Evolutionary conservation across 2,329 filamentous ascomycete species (phyloP).

Genomic region (Xylaria sp.): DNA sequence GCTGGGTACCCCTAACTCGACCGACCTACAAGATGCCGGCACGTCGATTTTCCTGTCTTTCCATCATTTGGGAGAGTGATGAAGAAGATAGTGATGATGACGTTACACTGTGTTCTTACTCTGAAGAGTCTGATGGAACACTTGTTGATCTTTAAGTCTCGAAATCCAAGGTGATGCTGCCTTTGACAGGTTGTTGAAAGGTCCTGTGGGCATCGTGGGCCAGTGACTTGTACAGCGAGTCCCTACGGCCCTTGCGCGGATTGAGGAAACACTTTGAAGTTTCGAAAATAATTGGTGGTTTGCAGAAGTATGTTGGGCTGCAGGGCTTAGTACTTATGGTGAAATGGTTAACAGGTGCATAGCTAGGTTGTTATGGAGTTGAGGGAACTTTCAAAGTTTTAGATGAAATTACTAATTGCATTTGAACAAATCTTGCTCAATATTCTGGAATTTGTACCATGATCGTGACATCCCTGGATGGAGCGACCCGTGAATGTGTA

Average conservation of each 20-base stretch:
- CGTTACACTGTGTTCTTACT: no score
- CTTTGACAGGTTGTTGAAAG: background rate
- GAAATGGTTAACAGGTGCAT: no score
- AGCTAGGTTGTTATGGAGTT: background rate
- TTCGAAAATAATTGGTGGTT: no score
- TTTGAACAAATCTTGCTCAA: background rate
- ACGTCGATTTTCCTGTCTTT: background rate
- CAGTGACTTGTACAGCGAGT: no score
- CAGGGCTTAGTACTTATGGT: no score
- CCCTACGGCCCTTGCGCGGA: no score
- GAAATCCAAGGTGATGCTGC: background rate
- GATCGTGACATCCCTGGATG: background rate
- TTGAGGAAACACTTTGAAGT: no score
- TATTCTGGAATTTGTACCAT: background rate
- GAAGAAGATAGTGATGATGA: background rate
- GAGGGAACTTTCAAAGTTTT: background rate
- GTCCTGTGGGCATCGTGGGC: background rate
- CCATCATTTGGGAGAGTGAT: background rate
- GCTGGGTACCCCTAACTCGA: background rate
- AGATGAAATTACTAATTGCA: background rate
- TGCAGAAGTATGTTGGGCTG: no score
- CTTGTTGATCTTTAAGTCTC: background rate
- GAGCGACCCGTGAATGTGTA: background rate
- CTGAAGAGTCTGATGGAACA: no score
- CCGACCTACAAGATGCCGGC: background rate